Evolutionary conservation across 768 basidiomycete genomes (phyloP), one percentile per base, ranked within the genome.

Genomic region (Termitomyces sp.): DNA sequence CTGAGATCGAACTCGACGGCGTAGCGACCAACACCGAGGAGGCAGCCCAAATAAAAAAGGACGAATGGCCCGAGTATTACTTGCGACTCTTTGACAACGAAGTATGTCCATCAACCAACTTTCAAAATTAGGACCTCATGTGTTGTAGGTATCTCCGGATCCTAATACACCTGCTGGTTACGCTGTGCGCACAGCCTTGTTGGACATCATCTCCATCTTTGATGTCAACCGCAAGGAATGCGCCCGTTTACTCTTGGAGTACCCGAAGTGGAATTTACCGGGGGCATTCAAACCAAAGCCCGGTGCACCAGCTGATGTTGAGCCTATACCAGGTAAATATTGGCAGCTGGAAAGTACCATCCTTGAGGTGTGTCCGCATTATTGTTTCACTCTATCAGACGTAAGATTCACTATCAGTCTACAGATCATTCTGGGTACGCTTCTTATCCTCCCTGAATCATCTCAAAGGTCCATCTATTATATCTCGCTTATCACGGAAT

Each of bases 151-250:
- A 21, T 88, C 90, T 1, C 91, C 91, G 1, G 81, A 91, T 56
- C 83, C 87, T 3, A 79, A 78, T 47, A 88, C 84, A 3, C 82
- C 89, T 0, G 73, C 82, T 9, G 94, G 94, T 3, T 96, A 94
- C 70, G 76, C 87, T 27, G 79, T 97, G 5, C 88, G 89, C 25
- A 80, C 86, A 11, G 77, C 84, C 23, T 69, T 97, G 10, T 71
- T 83, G 7, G 94, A 98, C 66, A 80, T 87, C 19, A 71, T 97
- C 41, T 84, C 92, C 56, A 88, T 98, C 16, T 98, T 91, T 64
- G 96, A 98, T 69, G 83, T 97, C 49, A 98, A 99, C 69, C 84
- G 97, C 54, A 97, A 96, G 69, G 97, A 99, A 64, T 90, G 88
- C 61, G 95, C 97, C 1, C 79, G 90, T 3, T 73, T 98, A 8